Conservation (phyloP, 768 basidiomycete species). For the Podaxis sp. region DNA sequence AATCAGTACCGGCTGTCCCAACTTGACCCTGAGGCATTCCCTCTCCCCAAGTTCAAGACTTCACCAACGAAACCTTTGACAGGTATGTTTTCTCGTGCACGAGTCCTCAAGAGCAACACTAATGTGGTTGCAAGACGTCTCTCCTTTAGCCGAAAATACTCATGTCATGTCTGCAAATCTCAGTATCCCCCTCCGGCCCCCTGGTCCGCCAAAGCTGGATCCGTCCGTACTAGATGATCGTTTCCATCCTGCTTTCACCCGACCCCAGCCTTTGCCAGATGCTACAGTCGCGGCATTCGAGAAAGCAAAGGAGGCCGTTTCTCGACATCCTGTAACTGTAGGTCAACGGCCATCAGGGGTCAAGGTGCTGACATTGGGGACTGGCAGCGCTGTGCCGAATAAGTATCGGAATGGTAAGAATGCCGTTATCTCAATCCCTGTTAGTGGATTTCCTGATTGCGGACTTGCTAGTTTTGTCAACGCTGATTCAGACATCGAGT, state of each 20-base stretch:
- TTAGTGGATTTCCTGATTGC: not conserved
- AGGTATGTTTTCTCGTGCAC: constrained; percentile 25
- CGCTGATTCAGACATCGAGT: constrained; percentile 71
- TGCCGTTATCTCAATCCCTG: not conserved
- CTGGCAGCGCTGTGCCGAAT: constrained; percentile 82
- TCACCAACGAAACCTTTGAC: constrained; percentile 39
- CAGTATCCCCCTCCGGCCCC: constrained; percentile 47
- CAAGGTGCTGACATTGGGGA: constrained; percentile 76
- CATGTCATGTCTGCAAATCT: constrained; percentile 42
- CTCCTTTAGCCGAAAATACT: constrained; percentile 48
- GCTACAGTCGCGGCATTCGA: constrained; percentile 38
- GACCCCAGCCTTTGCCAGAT: constrained; percentile 25
- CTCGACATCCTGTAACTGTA: constrained; percentile 17
- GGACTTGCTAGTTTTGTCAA: constrained; percentile 59
- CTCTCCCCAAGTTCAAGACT: constrained; percentile 55
- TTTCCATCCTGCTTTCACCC: constrained; percentile 38
- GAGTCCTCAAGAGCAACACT: not conserved
- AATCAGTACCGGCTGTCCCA: constrained; percentile 71
- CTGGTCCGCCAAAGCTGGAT: constrained; percentile 38
- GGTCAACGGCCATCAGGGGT: constrained; percentile 34
- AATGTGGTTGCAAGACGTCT: constrained; percentile 30
- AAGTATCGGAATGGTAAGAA: constrained; percentile 83
- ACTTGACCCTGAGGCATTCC: constrained; percentile 75
- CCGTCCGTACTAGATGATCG: constrained; percentile 30
- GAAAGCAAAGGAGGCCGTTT: constrained; percentile 34